Evolutionary conservation across 345 rosid genomes (phyloP), one percentile per base, ranked within the genome.

Genomic region (Streptanthus diversifolius): DNA sequence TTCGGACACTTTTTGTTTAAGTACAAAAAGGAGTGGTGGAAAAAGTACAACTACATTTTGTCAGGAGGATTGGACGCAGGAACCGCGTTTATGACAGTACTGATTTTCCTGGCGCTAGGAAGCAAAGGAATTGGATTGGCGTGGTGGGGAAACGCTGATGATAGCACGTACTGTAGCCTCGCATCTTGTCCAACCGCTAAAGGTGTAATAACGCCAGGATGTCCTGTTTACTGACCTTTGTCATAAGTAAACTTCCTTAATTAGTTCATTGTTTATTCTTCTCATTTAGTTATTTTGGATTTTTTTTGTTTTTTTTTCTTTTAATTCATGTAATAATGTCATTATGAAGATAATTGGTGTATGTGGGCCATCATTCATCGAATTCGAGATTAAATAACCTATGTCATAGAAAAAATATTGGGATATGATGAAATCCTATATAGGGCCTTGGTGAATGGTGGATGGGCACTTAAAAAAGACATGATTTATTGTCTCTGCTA

Each of bases 11-110:
- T 89, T 2, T 2, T 88, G 8, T 90, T 66, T 58, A 84, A 82
- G 41, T 79, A 84, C 71, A 51, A 68, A 43, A 87, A 78, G 2
- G 67, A 78, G 2, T 75, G 82, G 83, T 92, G 96, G 96, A 83
- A 66, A 40, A 80, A 86, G 35, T 85, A 88, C 75, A 92, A 88
- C 60, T 92, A 92, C 5, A 79, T 92, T 33, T 75, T 86, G 45
- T 87, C 95, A 0, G 95, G 92, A 1, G 96, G 93, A 3, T 82
- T 90, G 13, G 98, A 90, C 53, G 95, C 95, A 0, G 95, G 96
- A 47, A 85, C 89, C 0, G 95, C 96, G 1, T 92, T 90, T 66
- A 84, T 86, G 86, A 78, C 90, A 0, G 44, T 92, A 7, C 51
- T 92, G 48, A 24, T 92, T 11, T 90, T 88, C 51, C 43, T 90